Evolutionary conservation across 192 early-diverging fungal genomes (phyloP), one percentile per base, ranked within the genome.

Genomic region (Gamsiella multidivaricata): DNA sequence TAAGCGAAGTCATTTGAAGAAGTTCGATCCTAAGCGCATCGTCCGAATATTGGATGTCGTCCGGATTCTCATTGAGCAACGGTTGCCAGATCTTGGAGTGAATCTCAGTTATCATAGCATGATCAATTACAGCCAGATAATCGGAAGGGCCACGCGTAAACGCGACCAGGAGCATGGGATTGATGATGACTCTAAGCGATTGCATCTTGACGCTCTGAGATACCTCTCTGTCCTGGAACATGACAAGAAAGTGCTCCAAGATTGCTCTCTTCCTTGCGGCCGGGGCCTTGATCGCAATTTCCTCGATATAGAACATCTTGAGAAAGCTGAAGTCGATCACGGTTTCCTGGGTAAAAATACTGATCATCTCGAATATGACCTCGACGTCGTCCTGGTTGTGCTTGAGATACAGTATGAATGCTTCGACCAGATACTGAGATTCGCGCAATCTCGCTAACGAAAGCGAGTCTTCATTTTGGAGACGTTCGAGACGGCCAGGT

Each of bases 1-100:
- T 85, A 34, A 97, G 85, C 0, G 95, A 88, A 0, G 95, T 94
- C 68, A 98, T 87, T 80, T 98, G 97, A 18, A 99, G 84, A 17
- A 98, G 82, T 81, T 98, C 97, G 23, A 97, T 90, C 29, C 88
- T 83, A 31, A 94, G 54, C 2, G 90, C 86, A 57, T 91, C 89
- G 28, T 91, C 89, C 10, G 84, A 81, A 52, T 91, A 82, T 67
- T 88, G 80, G 81, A 85, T 69, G 20, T 84, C 86, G 17, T 87
- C 86, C 5, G 80, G 65, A 15, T 78, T 73, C 10, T 91, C 91
- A 3, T 65, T 70, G 17, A 82, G 31, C 3, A 81, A 60, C 14
- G 84, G 87, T 39, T 73, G 84, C 88, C 88, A 92, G 15, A 91
- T 85, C 64, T 81, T 86, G 49, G 66, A 62, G 31, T 89, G 88